These are phyloP conservation scores for Apiospora aurea DNA, from an alignment of 2,329 filamentous ascomycete species.

Conservation along the genomic window DNA sequence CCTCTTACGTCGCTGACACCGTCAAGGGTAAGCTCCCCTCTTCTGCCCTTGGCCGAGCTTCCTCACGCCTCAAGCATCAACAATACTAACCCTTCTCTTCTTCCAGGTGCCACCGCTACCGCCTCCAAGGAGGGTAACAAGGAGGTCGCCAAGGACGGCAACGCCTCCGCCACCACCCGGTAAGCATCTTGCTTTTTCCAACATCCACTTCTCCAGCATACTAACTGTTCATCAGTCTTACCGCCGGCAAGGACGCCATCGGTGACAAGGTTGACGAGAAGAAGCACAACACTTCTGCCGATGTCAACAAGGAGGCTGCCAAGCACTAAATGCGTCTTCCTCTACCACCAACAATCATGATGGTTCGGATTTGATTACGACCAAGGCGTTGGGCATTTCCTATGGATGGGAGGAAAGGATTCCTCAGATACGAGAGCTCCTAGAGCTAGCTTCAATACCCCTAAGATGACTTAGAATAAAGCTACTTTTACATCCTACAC, in stretches of 20 bases:
- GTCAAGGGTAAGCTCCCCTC: slow-evolving; percentile 56
- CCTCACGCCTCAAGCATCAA: not conserved
- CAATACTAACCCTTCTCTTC: slow-evolving; percentile 1
- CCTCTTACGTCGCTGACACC: slow-evolving; percentile 73
- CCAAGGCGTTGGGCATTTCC: slow-evolving; percentile 13
- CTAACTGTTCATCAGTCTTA: slow-evolving; percentile 34
- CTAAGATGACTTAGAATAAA: slow-evolving; percentile 25
- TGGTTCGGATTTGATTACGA: slow-evolving; percentile 17
- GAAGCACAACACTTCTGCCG: slow-evolving; percentile 44
- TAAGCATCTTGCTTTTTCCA: not conserved
- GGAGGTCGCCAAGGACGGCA: slow-evolving; percentile 68
- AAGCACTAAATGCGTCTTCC: slow-evolving; percentile 42
- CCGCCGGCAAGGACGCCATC: slow-evolving; percentile 57
- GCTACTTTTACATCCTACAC: slow-evolving; percentile 6
- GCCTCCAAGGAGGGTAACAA: slow-evolving; percentile 75
- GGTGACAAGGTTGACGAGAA: slow-evolving; percentile 55
- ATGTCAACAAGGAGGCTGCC: slow-evolving; percentile 45
- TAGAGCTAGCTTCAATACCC: slow-evolving; percentile 20
- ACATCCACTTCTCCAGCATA: not conserved
- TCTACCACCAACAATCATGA: not conserved
- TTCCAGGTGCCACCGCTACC: slow-evolving; percentile 50
- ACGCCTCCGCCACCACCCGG: slow-evolving; percentile 59
- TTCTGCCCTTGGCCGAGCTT: not conserved
- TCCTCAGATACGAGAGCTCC: not conserved
- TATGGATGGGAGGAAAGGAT: slow-evolving; percentile 12